Evolutionary conservation across 768 basidiomycete species (phyloP).

Genomic region (Candolleomyces efflorescens): DNA sequence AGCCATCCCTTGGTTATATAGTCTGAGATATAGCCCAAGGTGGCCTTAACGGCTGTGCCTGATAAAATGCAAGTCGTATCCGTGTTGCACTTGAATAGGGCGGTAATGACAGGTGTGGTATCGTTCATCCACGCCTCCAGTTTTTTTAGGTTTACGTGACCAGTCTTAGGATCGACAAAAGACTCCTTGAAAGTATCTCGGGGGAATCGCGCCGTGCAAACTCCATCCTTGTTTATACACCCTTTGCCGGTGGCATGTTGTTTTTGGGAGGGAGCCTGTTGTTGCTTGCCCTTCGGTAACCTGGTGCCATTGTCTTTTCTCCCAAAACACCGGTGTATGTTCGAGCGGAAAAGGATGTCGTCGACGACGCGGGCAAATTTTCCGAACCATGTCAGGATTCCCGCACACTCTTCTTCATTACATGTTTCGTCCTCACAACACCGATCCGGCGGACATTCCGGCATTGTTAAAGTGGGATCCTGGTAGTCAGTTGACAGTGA

Average conservation of each 20-base stretch:
- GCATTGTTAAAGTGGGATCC: not conserved
- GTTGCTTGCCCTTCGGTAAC: too few species aligned
- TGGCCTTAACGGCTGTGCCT: conserved; percentile 36
- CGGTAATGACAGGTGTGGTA: conserved; percentile 26
- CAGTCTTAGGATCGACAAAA: conserved; percentile 22
- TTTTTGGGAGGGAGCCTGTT: too few species aligned
- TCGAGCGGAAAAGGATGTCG: not conserved
- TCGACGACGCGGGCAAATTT: too few species aligned
- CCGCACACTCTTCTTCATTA: too few species aligned
- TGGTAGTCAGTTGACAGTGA: too few species aligned
- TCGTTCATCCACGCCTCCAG: conserved; percentile 34
- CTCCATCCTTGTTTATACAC: conserved; percentile 18
- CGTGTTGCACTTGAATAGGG: conserved; percentile 29
- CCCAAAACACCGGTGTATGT: not conserved
- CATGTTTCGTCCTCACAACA: too few species aligned
- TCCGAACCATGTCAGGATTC: too few species aligned
- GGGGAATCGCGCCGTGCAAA: conserved; percentile 34
- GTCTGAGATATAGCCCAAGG: conserved; percentile 36
- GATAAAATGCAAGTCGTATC: conserved; percentile 33
- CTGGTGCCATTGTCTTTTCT: too few species aligned
- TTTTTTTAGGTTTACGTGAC: conserved; percentile 26
- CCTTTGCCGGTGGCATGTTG: conserved; percentile 1
- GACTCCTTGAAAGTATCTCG: conserved; percentile 15
- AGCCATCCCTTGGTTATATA: conserved; percentile 38
- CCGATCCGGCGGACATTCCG: not conserved